Percentiles rank a stretch among this genome's conserved stretches.
Conservation (phyloP, 371 early-diverging fungal genomes). For the Mucor lusitanicus region DNA sequence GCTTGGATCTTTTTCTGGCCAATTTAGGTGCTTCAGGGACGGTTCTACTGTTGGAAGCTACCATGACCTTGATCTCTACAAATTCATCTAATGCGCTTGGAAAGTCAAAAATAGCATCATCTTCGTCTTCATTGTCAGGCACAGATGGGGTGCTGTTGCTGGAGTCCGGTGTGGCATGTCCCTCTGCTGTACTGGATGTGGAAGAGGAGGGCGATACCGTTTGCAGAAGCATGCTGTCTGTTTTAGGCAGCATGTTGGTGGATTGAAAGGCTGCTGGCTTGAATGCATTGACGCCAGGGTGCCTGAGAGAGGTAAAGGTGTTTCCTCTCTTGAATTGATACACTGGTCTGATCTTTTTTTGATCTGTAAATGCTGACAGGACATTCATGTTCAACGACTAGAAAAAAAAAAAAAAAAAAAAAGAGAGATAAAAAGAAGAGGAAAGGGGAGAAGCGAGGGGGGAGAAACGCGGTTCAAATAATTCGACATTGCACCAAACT, state of each 20-base stretch:
- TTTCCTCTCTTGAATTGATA: background rate
- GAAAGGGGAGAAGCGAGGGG: too few species aligned
- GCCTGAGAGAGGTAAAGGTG: background rate
- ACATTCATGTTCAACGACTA: background rate
- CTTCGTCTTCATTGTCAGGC: background rate
- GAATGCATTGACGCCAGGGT: background rate
- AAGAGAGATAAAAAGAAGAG: too few species aligned
- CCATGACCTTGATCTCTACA: constrained; percentile 16
- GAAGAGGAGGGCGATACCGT: background rate
- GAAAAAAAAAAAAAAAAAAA: background rate
- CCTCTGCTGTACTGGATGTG: background rate
- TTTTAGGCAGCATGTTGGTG: background rate
- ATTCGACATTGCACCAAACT: background rate
- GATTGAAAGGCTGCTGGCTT: background rate
- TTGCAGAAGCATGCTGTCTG: background rate
- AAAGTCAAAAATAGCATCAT: constrained; percentile 18
- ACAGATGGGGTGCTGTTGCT: background rate
- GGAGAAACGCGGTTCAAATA: background rate
- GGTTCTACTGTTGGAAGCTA: constrained; percentile 4
- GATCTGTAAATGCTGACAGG: background rate
- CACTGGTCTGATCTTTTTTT: background rate
- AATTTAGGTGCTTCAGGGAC: constrained; percentile 1
- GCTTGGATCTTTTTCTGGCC: background rate
- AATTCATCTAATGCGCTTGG: constrained; percentile 6
- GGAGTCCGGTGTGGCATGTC: background rate